Conservation (phyloP, 257 asterid genomes). For the Solanum ahanhuiri region DNA sequence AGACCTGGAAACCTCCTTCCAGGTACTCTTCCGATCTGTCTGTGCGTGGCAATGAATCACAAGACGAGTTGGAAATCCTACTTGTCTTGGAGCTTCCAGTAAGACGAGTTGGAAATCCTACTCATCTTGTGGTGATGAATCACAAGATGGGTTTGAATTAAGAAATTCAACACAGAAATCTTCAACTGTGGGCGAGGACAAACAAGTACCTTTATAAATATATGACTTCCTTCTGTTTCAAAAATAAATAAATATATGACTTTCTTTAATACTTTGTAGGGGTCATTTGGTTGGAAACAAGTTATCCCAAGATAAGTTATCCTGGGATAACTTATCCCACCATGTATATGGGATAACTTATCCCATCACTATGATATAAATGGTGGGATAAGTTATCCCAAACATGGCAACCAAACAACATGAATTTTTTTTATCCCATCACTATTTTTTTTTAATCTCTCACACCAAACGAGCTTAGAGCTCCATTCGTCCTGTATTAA, state of each 20-base stretch:
- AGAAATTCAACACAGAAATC: not conserved
- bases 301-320: too few species aligned
- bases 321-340: too few species aligned
- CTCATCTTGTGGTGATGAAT: not conserved
- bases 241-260: not conserved
- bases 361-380: too few species aligned
- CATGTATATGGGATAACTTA: too few species aligned
- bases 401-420: too few species aligned
- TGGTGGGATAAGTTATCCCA: too few species aligned
- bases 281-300: too few species aligned
- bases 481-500: not conserved
- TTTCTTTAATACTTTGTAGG: not conserved
- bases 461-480: not conserved
- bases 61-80: conserved; percentile 47
- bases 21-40: too few species aligned
- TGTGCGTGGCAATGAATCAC: conserved; percentile 66
- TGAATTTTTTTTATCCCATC: too few species aligned
- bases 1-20: conserved; percentile 5
- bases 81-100: not conserved
- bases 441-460: too few species aligned
- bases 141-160: not conserved
- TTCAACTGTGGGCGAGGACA: not conserved
- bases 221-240: not conserved
- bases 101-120: not conserved
- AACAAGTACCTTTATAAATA: not conserved